These are phyloP conservation scores for Skeletonema costatum DNA, from an alignment of 108 stramenopile genomes.

Conservation along the genomic window DNA sequence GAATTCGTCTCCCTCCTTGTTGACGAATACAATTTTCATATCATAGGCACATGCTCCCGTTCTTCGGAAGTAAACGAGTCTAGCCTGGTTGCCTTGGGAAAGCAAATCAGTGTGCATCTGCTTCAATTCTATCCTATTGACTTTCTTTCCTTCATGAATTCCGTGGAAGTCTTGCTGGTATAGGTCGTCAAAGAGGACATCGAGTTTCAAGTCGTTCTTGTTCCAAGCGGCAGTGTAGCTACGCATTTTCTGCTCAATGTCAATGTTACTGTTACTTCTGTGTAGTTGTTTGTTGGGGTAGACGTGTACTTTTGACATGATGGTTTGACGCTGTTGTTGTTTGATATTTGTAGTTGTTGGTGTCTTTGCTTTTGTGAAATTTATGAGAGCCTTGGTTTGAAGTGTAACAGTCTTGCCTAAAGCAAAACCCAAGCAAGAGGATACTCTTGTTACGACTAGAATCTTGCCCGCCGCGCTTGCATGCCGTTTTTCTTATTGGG, in stretches of 20 bases:
- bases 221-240: neutral
- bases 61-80: neutral
- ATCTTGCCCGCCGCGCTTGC: no score
- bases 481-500: no score
- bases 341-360: neutral
- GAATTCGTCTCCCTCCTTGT: neutral
- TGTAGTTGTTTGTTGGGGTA: neutral
- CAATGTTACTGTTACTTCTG: neutral
- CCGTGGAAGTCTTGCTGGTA: slow-evolving; percentile 2
- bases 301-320: neutral
- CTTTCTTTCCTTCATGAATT: slow-evolving; percentile 6
- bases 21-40: neutral
- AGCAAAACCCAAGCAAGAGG: neutral
- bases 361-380: neutral
- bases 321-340: neutral
- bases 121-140: slow-evolving; percentile 5
- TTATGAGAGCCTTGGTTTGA: neutral
- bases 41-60: neutral
- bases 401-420: neutral
- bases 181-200: neutral
- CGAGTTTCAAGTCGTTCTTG: neutral
- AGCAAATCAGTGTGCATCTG: neutral
- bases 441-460: no score
- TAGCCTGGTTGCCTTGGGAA: neutral
- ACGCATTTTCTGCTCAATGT: neutral